Evolutionary conservation across 345 rosid species (phyloP), one percentile per base, ranked within the genome.

Genomic region (Melastoma malabathricum): DNA sequence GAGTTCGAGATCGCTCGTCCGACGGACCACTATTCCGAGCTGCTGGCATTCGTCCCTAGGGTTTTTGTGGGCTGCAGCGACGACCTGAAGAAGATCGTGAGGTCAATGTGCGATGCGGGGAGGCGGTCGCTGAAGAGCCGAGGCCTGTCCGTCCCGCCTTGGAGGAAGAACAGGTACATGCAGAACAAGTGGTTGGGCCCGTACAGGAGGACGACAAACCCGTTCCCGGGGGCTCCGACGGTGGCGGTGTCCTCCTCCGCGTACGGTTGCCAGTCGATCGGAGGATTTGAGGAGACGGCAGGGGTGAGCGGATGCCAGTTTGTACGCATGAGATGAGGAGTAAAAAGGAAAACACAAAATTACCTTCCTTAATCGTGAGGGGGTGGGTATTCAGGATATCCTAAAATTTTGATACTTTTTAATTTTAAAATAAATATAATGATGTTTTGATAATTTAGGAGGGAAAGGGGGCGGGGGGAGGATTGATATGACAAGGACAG

Each of bases 151-250:
- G 58, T 86, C 27, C 92, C 98, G 19, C 98, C 98, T 2, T 89
- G 98, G 98, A 73, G 95, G 44, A 90, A 90, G 57, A 79, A 85
- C 59, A 83, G 94, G 18, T 83, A 83, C 73, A 82, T 86, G 94
- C 88, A 79, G 51, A 82, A 75, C 60, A 86, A 84, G 67, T 90
- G 98, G 98, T 59, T 84, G 22, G 92, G 81, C 15, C 71, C 89
- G 3, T 80, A 80, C 68, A 73, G 77, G 38, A 77, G 98, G 47
- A 82, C 82, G 20, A 15, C 50, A 5, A 86, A 71, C 51, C 70
- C 75, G 19, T 44, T 55, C 13, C 63, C 70, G 13, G 15, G 78
- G 51, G 18, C 66, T 18, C 73, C 65, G 25, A 64, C 48, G 62
- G 70, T 53, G 34, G 59, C 54, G 61, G 71, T 46, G 43, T 6